phyloP scores from a whole-genome alignment of 768 basidiomycete species.

The Leccinum incarnatum region DNA sequence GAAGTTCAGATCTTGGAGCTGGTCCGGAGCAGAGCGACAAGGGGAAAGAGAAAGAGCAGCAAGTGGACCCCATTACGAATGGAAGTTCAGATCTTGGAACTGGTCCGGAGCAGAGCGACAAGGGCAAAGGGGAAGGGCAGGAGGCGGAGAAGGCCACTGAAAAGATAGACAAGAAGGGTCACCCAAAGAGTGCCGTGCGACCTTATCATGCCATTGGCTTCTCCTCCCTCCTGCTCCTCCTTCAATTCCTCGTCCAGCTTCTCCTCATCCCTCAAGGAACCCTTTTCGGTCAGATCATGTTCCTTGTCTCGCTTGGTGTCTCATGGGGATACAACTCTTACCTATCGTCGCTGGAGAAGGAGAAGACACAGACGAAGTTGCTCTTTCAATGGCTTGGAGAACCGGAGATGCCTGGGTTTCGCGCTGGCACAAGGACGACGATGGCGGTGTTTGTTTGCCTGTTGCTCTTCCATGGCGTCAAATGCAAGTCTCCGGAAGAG shows the following conservation, averaged over 20 bases:
- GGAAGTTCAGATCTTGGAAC: too few species aligned
- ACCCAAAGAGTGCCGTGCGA: not conserved
- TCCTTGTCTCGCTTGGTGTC: constrained; percentile 27
- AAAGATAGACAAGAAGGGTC: not conserved
- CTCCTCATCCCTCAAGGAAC: constrained; percentile 32
- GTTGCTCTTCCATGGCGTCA: constrained; percentile 17
- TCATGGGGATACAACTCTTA: constrained; percentile 37
- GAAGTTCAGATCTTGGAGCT: not conserved
- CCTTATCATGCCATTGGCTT: constrained; percentile 22
- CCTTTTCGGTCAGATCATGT: constrained; percentile 37
- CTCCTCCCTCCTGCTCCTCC: constrained; percentile 26
- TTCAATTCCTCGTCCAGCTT: constrained; percentile 34
- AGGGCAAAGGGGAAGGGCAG: too few species aligned
- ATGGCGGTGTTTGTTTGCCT: constrained; percentile 25
- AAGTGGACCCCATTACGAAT: too few species aligned
- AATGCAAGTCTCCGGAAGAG: not conserved
- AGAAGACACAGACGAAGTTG: constrained; percentile 20
- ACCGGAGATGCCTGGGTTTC: constrained; percentile 13
- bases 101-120: too few species aligned
- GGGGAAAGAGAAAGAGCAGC: too few species aligned
- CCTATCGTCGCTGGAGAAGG: constrained; percentile 35
- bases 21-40: too few species aligned
- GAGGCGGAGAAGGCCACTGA: too few species aligned
- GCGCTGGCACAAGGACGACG: constrained; percentile 19
- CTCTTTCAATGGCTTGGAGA: constrained; percentile 14